Evolutionary conservation across 768 basidiomycete genomes (phyloP).

Genomic region (Cyathus striatus): DNA sequence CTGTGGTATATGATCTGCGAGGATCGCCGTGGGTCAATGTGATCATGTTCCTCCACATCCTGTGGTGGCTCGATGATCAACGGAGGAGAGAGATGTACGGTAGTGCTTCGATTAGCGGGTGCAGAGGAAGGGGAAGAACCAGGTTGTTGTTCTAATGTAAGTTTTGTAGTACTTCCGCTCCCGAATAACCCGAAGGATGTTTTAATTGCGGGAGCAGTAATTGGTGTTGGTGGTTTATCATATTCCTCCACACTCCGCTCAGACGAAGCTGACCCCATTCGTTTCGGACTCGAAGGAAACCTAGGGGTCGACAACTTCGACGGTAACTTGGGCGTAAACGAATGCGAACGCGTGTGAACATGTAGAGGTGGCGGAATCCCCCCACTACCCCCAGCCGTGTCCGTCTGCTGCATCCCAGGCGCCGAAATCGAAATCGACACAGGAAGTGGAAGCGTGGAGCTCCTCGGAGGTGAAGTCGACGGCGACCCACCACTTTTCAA

Average conservation of each 20-base stretch:
- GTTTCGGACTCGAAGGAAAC: conserved; percentile 49
- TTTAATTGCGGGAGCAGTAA: too few species aligned
- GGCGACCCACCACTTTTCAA: conserved; percentile 23
- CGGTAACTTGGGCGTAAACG: conserved; percentile 67
- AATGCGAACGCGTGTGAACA: conserved; percentile 61
- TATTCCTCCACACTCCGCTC: too few species aligned
- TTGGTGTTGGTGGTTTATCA: too few species aligned
- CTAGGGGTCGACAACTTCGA: conserved; percentile 61
- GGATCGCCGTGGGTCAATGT: conserved; percentile 43
- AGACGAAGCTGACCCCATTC: conserved; percentile 54
- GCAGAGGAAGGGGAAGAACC: background rate
- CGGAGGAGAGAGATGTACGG: conserved; percentile 39
- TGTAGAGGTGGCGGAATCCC: too few species aligned
- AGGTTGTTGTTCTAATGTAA: too few species aligned
- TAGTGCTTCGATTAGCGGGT: background rate
- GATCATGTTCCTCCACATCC: conserved; percentile 23
- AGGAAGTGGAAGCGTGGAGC: conserved; percentile 24
- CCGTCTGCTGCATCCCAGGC: conserved; percentile 30
- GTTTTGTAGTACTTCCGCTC: too few species aligned
- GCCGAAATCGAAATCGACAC: conserved; percentile 48
- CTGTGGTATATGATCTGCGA: conserved; percentile 77
- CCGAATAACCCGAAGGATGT: too few species aligned
- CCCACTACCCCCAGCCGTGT: conserved; percentile 15
- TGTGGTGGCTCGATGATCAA: conserved; percentile 35
- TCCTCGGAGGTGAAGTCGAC: conserved; percentile 28